Conservation (phyloP, 148 eudicot genomes). For the Camellia lanceoleosa region DNA sequence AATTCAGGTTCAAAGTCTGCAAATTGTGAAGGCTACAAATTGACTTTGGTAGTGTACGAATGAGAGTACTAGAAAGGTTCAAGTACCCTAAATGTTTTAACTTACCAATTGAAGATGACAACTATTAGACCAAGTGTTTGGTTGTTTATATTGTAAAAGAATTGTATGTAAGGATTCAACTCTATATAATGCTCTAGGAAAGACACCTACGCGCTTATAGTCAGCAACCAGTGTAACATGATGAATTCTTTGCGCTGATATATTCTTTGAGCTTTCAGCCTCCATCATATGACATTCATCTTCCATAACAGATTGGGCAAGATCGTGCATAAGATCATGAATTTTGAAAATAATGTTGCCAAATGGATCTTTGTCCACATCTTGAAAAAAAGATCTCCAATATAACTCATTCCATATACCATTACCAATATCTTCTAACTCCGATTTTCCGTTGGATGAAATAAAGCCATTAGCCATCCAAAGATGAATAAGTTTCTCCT, state of each 20-base stretch:
- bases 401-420: neutral
- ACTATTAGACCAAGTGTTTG: neutral
- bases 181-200: neutral
- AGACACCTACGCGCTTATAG: neutral
- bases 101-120: neutral
- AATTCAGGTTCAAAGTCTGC: neutral
- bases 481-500: neutral
- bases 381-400: neutral
- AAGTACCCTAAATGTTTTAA: neutral
- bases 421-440: neutral
- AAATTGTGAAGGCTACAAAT: neutral
- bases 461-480: conserved; percentile 8
- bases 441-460: neutral
- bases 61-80: neutral
- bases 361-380: neutral
- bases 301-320: neutral
- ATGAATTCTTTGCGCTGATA: neutral
- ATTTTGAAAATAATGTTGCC: neutral
- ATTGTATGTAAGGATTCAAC: neutral
- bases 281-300: neutral
- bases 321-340: conserved; percentile 14
- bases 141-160: neutral
- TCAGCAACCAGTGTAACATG: neutral
- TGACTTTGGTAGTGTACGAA: neutral
- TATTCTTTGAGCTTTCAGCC: neutral